Percentiles rank a stretch among this genome's conserved stretches.
Evolutionary conservation across 805 yeast genomes (phyloP).

Genomic region (Lipomyces mesembrius): DNA sequence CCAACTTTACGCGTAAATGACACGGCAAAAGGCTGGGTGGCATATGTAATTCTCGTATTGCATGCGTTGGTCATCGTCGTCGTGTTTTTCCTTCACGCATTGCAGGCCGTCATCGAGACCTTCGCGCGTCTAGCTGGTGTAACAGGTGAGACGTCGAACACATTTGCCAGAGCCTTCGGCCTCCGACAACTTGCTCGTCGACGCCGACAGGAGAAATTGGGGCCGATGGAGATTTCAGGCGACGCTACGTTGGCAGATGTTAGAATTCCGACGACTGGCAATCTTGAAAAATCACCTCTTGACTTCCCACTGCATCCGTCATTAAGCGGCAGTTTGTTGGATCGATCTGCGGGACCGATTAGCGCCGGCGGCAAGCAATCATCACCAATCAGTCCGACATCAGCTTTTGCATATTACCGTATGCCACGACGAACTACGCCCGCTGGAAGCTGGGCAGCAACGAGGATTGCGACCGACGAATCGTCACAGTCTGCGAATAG

Average conservation of each 20-base stretch:
- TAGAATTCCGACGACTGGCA: constrained; percentile 3
- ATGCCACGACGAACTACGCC: constrained; percentile 28
- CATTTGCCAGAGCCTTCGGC: constrained; percentile 35
- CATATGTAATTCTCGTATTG: constrained; percentile 43
- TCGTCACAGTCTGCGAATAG: neutral
- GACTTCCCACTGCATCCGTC: constrained; percentile 13
- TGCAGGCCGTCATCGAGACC: constrained; percentile 42
- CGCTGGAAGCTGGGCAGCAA: neutral
- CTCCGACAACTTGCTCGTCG: constrained; percentile 38
- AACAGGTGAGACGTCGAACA: constrained; percentile 21
- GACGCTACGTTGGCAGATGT: constrained; percentile 7
- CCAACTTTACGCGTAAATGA: constrained; percentile 35
- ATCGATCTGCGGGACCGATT: constrained; percentile 8
- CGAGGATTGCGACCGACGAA: neutral
- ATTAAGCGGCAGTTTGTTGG: constrained; percentile 11
- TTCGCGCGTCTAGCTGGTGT: constrained; percentile 29
- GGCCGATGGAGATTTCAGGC: neutral
- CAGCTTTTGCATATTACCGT: constrained; percentile 30
- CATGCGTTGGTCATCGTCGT: constrained; percentile 43
- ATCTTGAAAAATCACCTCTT: constrained; percentile 12
- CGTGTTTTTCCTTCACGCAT: constrained; percentile 41
- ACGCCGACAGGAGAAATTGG: constrained; percentile 19
- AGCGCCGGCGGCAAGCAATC: constrained; percentile 15
- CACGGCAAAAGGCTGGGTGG: constrained; percentile 43
- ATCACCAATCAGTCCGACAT: constrained; percentile 28